phyloP scores from a whole-genome alignment of 768 basidiomycete genomes.

The Piloderma croceum region DNA sequence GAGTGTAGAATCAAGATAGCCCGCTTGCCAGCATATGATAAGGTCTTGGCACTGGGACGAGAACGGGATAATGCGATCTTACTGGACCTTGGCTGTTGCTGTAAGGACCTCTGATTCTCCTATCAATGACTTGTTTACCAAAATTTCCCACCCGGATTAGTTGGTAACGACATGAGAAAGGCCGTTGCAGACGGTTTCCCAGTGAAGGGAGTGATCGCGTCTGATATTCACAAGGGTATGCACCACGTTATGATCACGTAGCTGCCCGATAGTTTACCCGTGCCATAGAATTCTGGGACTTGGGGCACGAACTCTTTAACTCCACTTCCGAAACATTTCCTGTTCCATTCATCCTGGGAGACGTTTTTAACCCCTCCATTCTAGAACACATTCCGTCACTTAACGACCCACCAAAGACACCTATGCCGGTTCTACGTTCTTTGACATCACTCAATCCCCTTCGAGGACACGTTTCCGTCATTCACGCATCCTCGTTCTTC shows the following conservation, averaged over 20 bases:
- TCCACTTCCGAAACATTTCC: constrained; percentile 48
- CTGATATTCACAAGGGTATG: constrained; percentile 35
- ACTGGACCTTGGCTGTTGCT: constrained; percentile 42
- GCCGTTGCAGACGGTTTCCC: constrained; percentile 40
- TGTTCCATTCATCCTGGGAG: constrained; percentile 49
- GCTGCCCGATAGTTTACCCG: not conserved
- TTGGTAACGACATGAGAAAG: constrained; percentile 39
- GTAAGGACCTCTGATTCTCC: constrained; percentile 21
- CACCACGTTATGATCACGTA: not conserved
- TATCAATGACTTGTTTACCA: not conserved
- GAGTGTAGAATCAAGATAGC: constrained; percentile 17
- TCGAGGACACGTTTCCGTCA: constrained; percentile 40
- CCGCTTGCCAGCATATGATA: constrained; percentile 15
- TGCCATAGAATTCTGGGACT: constrained; percentile 49
- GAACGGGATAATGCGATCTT: constrained; percentile 33
- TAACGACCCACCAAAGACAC: constrained; percentile 16
- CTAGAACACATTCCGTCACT: constrained; percentile 30
- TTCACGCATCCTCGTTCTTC: constrained; percentile 48
- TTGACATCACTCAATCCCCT: constrained; percentile 41
- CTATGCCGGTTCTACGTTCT: constrained; percentile 20
- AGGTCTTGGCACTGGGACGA: constrained; percentile 30
- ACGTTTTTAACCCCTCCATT: constrained; percentile 43
- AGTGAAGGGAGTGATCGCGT: constrained; percentile 29
- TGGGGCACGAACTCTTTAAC: constrained; percentile 57
- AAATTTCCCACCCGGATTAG: constrained; percentile 13